A percentile compares a stretch with the other conserved stretches of the same genome.
Evolutionary conservation across 1,284 basidiomycete genomes (phyloP).

Genomic region (Pholiota adiposa): DNA sequence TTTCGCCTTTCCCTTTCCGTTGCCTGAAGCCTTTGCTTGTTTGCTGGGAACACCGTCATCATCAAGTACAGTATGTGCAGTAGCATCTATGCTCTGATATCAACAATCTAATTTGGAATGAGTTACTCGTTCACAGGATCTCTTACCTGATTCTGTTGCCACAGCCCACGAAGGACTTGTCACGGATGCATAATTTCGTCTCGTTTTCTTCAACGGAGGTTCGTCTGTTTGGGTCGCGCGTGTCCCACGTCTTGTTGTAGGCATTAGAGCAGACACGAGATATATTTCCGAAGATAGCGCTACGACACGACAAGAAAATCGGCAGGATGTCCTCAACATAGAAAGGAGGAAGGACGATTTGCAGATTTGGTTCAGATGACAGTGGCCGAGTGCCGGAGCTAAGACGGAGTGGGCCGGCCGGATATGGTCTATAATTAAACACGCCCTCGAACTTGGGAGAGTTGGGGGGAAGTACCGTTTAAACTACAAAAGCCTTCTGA

Average conservation of each 20-base stretch:
- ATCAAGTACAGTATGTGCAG: background rate
- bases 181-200: background rate
- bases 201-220: slow-evolving; percentile 2
- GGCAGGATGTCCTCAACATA: background rate
- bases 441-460: no score
- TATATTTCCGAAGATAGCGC: background rate
- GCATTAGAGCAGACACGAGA: background rate
- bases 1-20: slow-evolving; percentile 16
- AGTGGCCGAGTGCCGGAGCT: no score
- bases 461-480: no score
- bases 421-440: no score
- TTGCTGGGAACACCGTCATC: background rate
- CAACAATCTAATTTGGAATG: background rate
- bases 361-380: no score
- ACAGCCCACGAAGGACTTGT: background rate
- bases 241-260: background rate
- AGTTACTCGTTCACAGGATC: background rate
- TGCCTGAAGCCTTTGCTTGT: background rate
- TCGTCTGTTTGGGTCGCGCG: background rate
- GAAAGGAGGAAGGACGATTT: no score
- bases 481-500: no score
- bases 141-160: background rate
- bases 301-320: background rate
- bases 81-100: background rate
- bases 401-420: no score